Base-by-base conservation (phyloP, 139 green algal species). In the Chlorella sp. region DNA sequence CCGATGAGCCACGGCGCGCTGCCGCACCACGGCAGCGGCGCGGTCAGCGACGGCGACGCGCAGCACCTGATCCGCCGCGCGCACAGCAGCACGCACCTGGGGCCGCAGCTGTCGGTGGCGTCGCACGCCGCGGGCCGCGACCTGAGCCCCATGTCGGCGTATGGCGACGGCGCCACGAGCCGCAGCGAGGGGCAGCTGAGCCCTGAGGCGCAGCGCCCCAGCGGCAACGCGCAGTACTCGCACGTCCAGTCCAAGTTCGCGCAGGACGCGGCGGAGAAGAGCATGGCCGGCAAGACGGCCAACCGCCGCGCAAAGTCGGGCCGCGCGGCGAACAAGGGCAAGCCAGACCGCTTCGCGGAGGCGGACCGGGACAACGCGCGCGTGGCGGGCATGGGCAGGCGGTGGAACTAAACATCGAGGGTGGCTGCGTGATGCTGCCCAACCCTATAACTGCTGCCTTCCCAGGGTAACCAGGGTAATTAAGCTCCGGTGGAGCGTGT, bases 161-260 rank as follows among this genome's bases (percentile, higher is more conserved):
- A n/a, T n/a, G n/a, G n/a, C n/a, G n/a, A n/a, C n/a, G n/a, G n/a
- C n/a, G 10, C 42, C 10, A 17, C 10, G 10, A 31, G 27, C 55
- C 20, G 24, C 20, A 64, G 55, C 55, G 24, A 64, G 14, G 55
- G 55, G 55, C 55, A 64, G 55, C 17, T 31, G 14, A 29, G 55
- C 24, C 22, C 22, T 64, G 55, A 64, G 20, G 55, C 55, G 55
- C 22, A 27, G 20, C 14, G 4, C 20, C 4, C 24, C 14, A 29
- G 24, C 3, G 63, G 63, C 31, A 30, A 20, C 5, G 22, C 33
- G 23, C 61, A 27, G 61, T 69, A 69, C 32, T 3, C 63, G 32
- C 63, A 69, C 32, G 32, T 69, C 17, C 63, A 69, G 31, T 69
- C 63, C 5, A 69, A 69, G 20, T 50, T 51, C n/a, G 31, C 31